A percentile compares a stretch with the other conserved stretches of the same genome.
Conservation (phyloP, 306 rosid species). For the Quercus alba region DNA sequence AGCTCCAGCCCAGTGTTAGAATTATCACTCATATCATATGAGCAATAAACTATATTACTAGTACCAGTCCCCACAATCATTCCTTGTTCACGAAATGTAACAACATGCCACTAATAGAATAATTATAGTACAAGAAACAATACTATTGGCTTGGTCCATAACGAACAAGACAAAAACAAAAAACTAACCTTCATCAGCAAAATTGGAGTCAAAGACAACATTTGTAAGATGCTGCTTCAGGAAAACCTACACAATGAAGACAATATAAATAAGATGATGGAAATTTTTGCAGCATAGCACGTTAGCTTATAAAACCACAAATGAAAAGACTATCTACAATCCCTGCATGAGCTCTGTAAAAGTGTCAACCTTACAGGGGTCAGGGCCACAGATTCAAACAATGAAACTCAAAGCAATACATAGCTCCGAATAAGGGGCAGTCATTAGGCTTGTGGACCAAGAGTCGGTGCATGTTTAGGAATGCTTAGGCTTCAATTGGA, state of each 20-base stretch:
- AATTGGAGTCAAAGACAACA: slow-evolving; percentile 57
- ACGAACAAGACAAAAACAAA: neutral
- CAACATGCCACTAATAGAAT: neutral
- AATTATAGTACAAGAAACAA: neutral
- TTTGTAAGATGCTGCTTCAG: slow-evolving; percentile 76
- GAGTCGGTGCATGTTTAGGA: neutral
- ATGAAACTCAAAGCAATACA: neutral
- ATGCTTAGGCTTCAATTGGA: neutral
- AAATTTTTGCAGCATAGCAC: neutral
- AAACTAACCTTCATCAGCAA: slow-evolving; percentile 53
- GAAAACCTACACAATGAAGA: slow-evolving; percentile 62
- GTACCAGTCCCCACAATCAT: neutral
- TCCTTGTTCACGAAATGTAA: neutral
- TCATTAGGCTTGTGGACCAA: neutral
- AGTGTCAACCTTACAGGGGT: neutral
- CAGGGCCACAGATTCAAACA: neutral
- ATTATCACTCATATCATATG: too few relatives aligned
- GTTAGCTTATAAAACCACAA: too few relatives aligned
- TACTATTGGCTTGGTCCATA: slow-evolving; percentile 8
- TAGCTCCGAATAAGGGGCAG: neutral
- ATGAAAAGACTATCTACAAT: neutral
- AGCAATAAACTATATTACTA: neutral
- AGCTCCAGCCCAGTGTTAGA: neutral
- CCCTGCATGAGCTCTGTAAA: too few relatives aligned
- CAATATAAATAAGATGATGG: neutral